phyloP scores from a whole-genome alignment of 2,329 filamentous ascomycete species.

The Plectosphaerella cucumerina region DNA sequence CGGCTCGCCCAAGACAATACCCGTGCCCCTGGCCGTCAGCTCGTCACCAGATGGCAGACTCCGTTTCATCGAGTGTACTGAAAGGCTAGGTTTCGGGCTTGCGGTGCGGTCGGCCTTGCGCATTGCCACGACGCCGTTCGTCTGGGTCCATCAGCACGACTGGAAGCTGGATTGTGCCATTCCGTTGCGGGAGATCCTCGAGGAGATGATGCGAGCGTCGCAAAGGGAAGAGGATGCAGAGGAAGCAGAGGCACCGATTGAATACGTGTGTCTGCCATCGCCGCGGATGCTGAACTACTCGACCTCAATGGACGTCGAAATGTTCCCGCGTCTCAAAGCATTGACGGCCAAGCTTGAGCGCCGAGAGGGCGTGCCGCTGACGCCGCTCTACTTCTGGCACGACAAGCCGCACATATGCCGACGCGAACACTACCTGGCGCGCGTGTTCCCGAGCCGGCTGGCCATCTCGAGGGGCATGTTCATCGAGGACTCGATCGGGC shows the following conservation, averaged over 20 bases:
- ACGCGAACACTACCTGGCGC: constrained; percentile 42
- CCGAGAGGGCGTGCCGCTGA: constrained; percentile 36
- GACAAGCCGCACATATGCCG: constrained; percentile 52
- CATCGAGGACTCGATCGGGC: constrained; percentile 53
- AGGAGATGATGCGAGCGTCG: constrained; percentile 37
- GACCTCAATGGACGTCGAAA: constrained; percentile 37
- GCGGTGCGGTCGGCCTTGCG: constrained; percentile 49
- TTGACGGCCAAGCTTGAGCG: constrained; percentile 37
- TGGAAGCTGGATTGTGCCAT: constrained; percentile 44
- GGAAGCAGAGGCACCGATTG: constrained; percentile 30
- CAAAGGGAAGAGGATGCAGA: constrained; percentile 14
- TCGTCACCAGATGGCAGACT: constrained; percentile 30
- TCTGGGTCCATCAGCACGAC: constrained; percentile 56
- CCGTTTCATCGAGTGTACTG: constrained; percentile 43
- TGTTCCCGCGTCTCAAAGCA: constrained; percentile 34
- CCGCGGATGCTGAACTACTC: constrained; percentile 49
- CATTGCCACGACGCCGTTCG: constrained; percentile 41
- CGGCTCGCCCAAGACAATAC: constrained; percentile 26
- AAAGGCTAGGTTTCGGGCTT: constrained; percentile 47
- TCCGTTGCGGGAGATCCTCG: constrained; percentile 37
- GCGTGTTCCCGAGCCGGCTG: constrained; percentile 44
- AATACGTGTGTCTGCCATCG: constrained; percentile 50
- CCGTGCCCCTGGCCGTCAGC: constrained; percentile 23
- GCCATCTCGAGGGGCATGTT: constrained; percentile 49
- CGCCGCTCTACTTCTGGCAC: constrained; percentile 56